phyloP scores from a whole-genome alignment of 2,329 filamentous ascomycete species.

The Cytospora mali region DNA sequence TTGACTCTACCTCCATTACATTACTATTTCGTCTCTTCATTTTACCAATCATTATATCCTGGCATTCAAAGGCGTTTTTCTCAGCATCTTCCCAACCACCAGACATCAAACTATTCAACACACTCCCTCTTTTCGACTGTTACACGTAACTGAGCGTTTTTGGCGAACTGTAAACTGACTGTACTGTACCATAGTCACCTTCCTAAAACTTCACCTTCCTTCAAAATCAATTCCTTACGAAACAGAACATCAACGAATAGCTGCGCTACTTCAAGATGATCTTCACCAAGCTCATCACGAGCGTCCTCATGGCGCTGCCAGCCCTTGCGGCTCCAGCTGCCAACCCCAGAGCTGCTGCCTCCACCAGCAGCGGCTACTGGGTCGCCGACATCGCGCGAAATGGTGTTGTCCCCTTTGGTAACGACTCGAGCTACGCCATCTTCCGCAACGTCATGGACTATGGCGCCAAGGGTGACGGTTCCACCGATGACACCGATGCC shows the following conservation, averaged over 20 bases:
- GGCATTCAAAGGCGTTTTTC: not conserved
- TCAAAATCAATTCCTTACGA: conserved; percentile 5
- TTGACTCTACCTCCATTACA: not conserved
- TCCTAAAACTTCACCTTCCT: conserved; percentile 6
- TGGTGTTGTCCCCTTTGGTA: conserved; percentile 66
- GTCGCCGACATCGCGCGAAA: conserved; percentile 69
- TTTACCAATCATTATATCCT: not conserved
- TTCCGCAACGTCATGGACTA: conserved; percentile 79
- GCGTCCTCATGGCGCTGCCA: conserved; percentile 27
- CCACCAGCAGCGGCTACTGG: conserved; percentile 61
- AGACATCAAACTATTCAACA: not conserved
- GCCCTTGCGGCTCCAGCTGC: conserved; percentile 27
- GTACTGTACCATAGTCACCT: not conserved
- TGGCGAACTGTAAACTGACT: not conserved
- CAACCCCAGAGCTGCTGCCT: conserved; percentile 2
- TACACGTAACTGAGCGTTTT: no score
- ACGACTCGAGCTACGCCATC: conserved; percentile 63
- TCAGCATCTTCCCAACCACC: not conserved
- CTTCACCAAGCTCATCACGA: conserved; percentile 26
- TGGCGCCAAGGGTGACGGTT: conserved; percentile 68
- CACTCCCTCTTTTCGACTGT: not conserved
- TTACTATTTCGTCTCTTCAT: not conserved
- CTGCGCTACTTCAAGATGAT: conserved; percentile 28
- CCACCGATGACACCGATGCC: conserved; percentile 81
- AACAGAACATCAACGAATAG: conserved; percentile 23